Base-by-base conservation (phyloP, 208 protist species). In the Plasmodiophora brassicae region DNA sequence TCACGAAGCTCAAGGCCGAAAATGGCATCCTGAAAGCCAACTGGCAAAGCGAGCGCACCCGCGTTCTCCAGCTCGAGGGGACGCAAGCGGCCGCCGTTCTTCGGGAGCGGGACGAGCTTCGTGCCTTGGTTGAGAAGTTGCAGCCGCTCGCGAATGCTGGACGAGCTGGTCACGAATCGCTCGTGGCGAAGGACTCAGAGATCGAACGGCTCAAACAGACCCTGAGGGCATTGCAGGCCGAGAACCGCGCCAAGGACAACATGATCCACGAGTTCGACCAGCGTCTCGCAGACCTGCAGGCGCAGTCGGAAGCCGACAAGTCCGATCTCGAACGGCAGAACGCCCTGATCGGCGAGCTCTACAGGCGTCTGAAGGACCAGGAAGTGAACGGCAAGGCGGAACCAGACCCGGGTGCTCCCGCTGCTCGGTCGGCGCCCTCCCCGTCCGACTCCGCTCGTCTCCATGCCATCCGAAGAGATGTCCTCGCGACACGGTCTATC, bases 41-140 rank as follows among this genome's bases (percentile, higher is more conserved):
- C n/a, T 78, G 65, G 65, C 65, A 32, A 78, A 78, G 41, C n/a
- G 65, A 78, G n/a, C 65, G 65, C 32, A 44, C 65, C n/a, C 5
- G 65, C 20, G 65, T 32, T 8, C n/a, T 78, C 5, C 65, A 78
- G n/a, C n/a, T 78, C 32, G 65, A 78, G 14, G 5, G 41, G 5
- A 32, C 32, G 10, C 14, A 78, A 32, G 5, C n/a, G n/a, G 65
- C 65, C 10, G 20, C 14, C 32, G 20, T 78, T 5, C 32, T 78
- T 5, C 5, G 65, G 5, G 65, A 78, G 20, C 65, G 65, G 20
- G 65, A 78, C 20, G 32, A 78, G 65, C 65, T 78, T 5, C 32
- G n/a, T 44, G 41, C 20, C n/a, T 38, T 14, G 41, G 14, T 78
- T 36, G 65, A 78, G 20, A 32, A 78, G 20, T 32, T 78, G 20